A percentile compares a stretch with the other conserved stretches of the same genome.
These are phyloP conservation scores for Suillus decipiens DNA, from an alignment of 768 basidiomycete species.

Conservation along the genomic window DNA sequence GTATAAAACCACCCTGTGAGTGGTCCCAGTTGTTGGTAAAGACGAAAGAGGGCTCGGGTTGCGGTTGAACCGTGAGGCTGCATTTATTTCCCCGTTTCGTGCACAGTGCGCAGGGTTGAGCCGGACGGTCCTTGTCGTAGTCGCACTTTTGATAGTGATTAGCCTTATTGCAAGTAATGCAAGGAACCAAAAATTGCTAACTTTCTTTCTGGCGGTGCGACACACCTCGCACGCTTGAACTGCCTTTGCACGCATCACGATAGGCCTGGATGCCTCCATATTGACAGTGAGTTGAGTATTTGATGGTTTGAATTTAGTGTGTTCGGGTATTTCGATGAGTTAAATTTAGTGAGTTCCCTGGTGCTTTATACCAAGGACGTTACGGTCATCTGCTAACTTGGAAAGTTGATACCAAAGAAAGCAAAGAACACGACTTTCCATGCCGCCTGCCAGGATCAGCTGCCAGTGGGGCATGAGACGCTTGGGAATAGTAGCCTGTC, in stretches of 20 bases:
- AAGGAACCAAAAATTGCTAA: neutral
- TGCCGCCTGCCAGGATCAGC: neutral
- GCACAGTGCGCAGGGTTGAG: slow-evolving; percentile 26
- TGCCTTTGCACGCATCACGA: neutral
- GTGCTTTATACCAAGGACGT: slow-evolving; percentile 1
- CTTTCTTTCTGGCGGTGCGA: neutral
- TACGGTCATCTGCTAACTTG: neutral
- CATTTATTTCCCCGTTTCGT: slow-evolving; percentile 16
- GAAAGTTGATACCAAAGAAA: neutral
- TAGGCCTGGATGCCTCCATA: neutral
- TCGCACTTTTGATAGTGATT: slow-evolving; percentile 5
- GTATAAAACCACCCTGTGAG: neutral
- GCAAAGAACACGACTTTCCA: neutral
- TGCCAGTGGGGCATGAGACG: neutral
- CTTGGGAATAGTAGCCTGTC: neutral
- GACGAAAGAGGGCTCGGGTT: neutral
- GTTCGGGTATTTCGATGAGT: neutral
- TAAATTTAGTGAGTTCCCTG: neutral
- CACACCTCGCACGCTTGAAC: neutral
- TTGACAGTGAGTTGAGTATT: neutral
- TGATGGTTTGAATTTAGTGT: neutral
- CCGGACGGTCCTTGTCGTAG: slow-evolving; percentile 17
- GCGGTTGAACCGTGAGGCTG: slow-evolving; percentile 14
- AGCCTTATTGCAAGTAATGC: neutral
- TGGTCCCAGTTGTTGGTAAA: neutral